Evolutionary conservation across 257 asterid genomes (phyloP).

Genomic region (Nicotiana otophora): DNA sequence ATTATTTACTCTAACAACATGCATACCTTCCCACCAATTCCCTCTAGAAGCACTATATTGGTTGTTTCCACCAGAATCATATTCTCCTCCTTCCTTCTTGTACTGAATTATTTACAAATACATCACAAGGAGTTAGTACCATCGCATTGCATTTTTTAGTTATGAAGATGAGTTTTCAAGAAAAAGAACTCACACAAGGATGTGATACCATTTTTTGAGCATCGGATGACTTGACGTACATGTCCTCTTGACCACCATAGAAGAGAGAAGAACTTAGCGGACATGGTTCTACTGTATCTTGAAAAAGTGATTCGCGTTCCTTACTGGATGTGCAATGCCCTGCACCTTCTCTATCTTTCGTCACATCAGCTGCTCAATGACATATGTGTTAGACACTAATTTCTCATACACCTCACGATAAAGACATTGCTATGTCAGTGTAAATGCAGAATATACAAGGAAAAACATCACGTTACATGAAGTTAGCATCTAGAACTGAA

Average conservation of each 20-base stretch:
- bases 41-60: conserved; percentile 38
- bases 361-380: conserved; percentile 18
- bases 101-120: conserved; percentile 18
- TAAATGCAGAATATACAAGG: neutral
- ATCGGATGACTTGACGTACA: conserved; percentile 33
- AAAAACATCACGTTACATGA: neutral
- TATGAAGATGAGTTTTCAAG: neutral
- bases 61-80: conserved; percentile 26
- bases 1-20: neutral
- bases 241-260: conserved; percentile 50
- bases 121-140: neutral
- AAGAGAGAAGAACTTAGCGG: conserved; percentile 49
- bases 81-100: conserved; percentile 32
- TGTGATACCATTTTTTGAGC: conserved; percentile 17
- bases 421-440: neutral
- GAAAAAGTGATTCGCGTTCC: conserved; percentile 25
- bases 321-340: conserved; percentile 14
- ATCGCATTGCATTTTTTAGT: neutral
- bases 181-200: conserved; percentile 23
- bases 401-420: neutral
- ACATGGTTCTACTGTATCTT: conserved; percentile 32
- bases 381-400: neutral
- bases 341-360: conserved; percentile 20
- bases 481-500: neutral
- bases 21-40: conserved; percentile 56